phyloP scores from a whole-genome alignment of 2,329 filamentous ascomycete genomes.

The Hypoxylon sp. region DNA sequence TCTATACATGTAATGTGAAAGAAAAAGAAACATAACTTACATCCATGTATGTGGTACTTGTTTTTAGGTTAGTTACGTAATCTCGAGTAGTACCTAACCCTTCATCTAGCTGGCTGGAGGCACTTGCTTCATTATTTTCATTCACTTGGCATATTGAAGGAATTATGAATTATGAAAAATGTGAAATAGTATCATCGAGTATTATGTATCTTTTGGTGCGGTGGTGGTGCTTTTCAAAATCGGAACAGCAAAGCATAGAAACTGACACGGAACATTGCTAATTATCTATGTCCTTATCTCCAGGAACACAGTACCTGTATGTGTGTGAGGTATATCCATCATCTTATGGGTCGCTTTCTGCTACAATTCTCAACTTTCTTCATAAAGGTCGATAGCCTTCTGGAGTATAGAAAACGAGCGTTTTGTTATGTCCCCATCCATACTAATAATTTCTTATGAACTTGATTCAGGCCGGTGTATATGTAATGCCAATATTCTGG shows the following conservation, averaged over 20 bases:
- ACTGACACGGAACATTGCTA: background rate
- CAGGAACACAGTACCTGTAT: background rate
- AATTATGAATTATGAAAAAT: background rate
- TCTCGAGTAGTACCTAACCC: background rate
- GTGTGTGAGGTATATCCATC: slow-evolving; percentile 1
- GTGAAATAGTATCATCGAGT: slow-evolving; percentile 27
- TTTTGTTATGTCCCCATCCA: background rate
- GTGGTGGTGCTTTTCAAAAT: background rate
- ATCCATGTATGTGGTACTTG: too few relatives aligned
- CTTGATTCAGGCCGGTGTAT: background rate
- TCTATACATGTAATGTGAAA: too few relatives aligned
- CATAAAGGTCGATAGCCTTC: background rate
- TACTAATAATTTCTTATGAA: background rate
- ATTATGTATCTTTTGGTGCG: slow-evolving; percentile 9
- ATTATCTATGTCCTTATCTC: slow-evolving; percentile 1
- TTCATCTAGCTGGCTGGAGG: too few relatives aligned
- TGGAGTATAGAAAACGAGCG: background rate
- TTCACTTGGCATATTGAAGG: background rate
- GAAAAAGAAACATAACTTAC: background rate
- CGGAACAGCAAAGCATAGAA: background rate
- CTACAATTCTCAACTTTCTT: background rate
- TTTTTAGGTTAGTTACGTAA: background rate
- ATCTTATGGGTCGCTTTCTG: background rate
- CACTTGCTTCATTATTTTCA: background rate
- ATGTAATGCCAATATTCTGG: background rate